Conservation (phyloP, 352 stramenopile species). For the Blastocystis sp. region DNA sequence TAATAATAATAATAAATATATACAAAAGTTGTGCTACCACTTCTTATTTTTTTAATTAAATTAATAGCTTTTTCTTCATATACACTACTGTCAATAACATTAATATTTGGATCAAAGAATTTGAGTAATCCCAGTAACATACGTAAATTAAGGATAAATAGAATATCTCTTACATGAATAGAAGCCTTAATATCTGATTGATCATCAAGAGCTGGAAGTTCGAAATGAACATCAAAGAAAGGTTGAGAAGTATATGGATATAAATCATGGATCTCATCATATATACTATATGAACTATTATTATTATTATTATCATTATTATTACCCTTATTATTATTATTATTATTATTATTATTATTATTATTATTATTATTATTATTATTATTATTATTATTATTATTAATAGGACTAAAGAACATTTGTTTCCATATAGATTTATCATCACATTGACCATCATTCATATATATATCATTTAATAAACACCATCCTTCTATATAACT, state of each 20-base stretch:
- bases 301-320: background rate
- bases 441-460: background rate
- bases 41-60: conserved; percentile 13
- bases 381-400: background rate
- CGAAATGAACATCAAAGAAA: conserved; percentile 22
- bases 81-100: conserved; percentile 8
- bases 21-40: conserved; percentile 1
- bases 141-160: conserved; percentile 12
- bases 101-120: conserved; percentile 19
- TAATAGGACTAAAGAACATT: conserved; percentile 1
- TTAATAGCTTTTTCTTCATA: conserved; percentile 33
- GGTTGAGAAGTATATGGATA: no score
- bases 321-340: no score
- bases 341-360: no score
- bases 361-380: no score
- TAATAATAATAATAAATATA: background rate
- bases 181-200: background rate
- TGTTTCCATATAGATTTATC: no score
- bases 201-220: conserved; percentile 17
- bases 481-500: conserved; percentile 12
- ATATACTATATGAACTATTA: no score
- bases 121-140: conserved; percentile 18
- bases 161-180: background rate
- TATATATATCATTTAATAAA: conserved; percentile 21
- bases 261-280: no score